A percentile compares a stretch with the other conserved stretches of the same genome.
phyloP scores from a whole-genome alignment of 441 rosid species.

The California macrophylla region DNA sequence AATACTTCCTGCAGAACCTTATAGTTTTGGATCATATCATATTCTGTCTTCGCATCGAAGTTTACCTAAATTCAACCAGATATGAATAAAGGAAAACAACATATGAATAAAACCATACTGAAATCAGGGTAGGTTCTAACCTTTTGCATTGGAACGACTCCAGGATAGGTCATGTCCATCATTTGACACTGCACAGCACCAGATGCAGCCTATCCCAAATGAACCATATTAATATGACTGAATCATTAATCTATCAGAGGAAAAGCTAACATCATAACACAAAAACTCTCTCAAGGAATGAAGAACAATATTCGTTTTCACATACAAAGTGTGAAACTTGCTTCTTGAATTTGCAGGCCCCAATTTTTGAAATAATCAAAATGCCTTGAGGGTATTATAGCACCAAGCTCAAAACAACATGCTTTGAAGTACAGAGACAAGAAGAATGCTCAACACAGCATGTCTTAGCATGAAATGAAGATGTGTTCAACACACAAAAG shows the following conservation, averaged over 20 bases:
- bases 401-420: too few relatives aligned
- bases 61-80: slow-evolving; percentile 49
- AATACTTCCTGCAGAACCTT: slow-evolving; percentile 88
- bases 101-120: neutral
- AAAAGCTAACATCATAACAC: too few relatives aligned
- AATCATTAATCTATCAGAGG: neutral
- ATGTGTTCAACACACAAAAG: too few relatives aligned
- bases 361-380: too few relatives aligned
- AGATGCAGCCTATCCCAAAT: slow-evolving; percentile 65
- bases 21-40: slow-evolving; percentile 93
- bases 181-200: slow-evolving; percentile 98
- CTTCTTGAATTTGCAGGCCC: too few relatives aligned
- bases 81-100: slow-evolving; percentile 9
- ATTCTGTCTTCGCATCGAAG: slow-evolving; percentile 84
- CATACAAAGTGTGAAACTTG: too few relatives aligned
- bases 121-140: slow-evolving; percentile 23
- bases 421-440: too few relatives aligned
- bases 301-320: too few relatives aligned
- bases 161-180: slow-evolving; percentile 90
- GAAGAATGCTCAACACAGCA: too few relatives aligned
- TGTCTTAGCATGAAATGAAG: too few relatives aligned
- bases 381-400: too few relatives aligned
- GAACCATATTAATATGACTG: neutral
- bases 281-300: too few relatives aligned
- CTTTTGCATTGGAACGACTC: slow-evolving; percentile 96